A percentile compares a stretch with the other conserved stretches of the same genome.
Conservation (phyloP, 179 eudicot species). For the Spinacia oleracea region DNA sequence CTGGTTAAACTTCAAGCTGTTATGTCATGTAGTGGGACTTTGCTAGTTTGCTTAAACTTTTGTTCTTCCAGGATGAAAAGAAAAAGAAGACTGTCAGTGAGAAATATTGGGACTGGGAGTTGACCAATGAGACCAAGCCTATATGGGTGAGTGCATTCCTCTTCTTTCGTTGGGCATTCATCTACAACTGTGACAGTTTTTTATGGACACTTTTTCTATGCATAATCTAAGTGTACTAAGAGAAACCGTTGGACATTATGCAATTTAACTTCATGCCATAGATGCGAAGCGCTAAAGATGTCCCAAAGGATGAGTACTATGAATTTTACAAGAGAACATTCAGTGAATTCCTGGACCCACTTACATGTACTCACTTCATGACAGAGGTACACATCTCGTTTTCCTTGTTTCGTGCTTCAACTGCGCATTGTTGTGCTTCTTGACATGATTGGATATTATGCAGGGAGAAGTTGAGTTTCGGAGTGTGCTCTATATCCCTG, state of each 20-base stretch:
- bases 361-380: slow-evolving; percentile 77
- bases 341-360: slow-evolving; percentile 91
- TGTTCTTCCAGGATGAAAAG: slow-evolving; percentile 61
- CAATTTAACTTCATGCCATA: slow-evolving; percentile 26
- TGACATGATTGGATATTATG: slow-evolving; percentile 23
- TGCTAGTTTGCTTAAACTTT: neutral
- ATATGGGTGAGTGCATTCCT: slow-evolving; percentile 71
- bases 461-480: slow-evolving; percentile 99
- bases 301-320: slow-evolving; percentile 74
- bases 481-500: slow-evolving; percentile 88
- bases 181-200: neutral
- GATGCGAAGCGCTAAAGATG: slow-evolving; percentile 93
- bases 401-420: neutral
- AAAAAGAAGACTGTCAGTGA: slow-evolving; percentile 81
- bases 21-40: neutral
- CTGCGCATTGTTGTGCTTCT: neutral
- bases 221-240: neutral
- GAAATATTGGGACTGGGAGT: slow-evolving; percentile 98
- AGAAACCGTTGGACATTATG: slow-evolving; percentile 9
- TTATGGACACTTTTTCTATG: neutral
- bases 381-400: slow-evolving; percentile 64
- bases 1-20: neutral
- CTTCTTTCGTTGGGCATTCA: neutral
- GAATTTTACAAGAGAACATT: slow-evolving; percentile 94
- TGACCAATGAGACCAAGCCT: slow-evolving; percentile 92